Conservation (phyloP, 345 rosid species). For the Angophora floribunda region DNA sequence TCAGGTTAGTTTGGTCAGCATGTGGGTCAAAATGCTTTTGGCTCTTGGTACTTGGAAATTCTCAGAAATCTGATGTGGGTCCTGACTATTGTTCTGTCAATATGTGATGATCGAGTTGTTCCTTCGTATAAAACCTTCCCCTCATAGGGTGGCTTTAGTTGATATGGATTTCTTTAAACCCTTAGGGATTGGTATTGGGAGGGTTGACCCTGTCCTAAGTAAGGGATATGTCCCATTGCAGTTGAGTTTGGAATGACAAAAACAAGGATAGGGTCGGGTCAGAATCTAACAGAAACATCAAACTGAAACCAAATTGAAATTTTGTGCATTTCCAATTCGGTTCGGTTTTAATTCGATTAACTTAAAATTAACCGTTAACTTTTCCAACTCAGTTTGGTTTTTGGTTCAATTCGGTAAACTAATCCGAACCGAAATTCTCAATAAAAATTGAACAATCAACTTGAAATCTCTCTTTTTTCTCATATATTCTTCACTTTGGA, state of each 20-base stretch:
- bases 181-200: neutral
- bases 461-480: too few species aligned
- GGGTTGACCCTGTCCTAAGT: neutral
- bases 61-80: neutral
- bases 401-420: too few species aligned
- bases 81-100: neutral
- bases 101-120: neutral
- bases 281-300: too few species aligned
- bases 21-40: neutral
- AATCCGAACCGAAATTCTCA: too few species aligned
- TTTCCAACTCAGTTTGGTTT: too few species aligned
- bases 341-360: too few species aligned
- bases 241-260: neutral
- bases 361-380: too few species aligned
- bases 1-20: neutral
- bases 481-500: too few species aligned
- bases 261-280: neutral
- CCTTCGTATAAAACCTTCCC: neutral
- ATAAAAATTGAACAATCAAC: too few species aligned
- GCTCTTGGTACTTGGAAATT: too few species aligned
- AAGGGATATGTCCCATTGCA: neutral
- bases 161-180: neutral
- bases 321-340: too few species aligned
- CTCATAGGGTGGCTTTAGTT: rapidly evolving
- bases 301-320: too few species aligned